These are phyloP conservation scores for Fusarium multiceps DNA, from an alignment of 2,329 filamentous ascomycete species.

Conservation along the genomic window DNA sequence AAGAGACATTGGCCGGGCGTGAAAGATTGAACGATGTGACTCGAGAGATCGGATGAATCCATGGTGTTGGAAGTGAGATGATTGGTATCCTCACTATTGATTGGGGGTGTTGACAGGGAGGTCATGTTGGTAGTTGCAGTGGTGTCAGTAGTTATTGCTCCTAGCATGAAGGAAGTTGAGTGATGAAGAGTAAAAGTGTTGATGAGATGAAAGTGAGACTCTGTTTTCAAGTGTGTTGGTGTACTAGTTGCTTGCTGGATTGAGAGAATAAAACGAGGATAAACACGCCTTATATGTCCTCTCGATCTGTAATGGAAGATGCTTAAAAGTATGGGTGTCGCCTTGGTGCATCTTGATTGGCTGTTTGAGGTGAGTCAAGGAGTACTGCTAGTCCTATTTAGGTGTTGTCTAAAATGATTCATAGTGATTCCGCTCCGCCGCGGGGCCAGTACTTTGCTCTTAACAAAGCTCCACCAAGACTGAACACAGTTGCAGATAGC, in stretches of 20 bases:
- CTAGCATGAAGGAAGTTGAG: conserved; percentile 3
- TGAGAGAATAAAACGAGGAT: not conserved
- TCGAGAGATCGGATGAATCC: not conserved
- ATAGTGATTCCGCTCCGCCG: conserved; percentile 7
- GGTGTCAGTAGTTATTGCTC: conserved; percentile 1
- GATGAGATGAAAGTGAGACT: accelerated
- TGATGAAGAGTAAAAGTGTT: too few species aligned
- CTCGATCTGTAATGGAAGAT: accelerated
- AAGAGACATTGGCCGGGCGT: conserved; percentile 1
- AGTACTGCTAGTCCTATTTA: not conserved
- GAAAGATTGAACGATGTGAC: not conserved
- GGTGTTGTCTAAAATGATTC: conserved; percentile 8
- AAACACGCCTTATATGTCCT: not conserved
- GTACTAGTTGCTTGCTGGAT: not conserved
- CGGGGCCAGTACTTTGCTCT: accelerated
- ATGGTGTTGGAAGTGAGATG: not conserved
- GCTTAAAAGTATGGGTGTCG: not conserved
- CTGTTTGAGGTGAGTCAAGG: not conserved
- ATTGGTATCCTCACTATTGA: not conserved
- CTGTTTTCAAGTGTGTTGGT: accelerated
- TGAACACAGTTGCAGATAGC: accelerated
- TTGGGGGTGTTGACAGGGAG: too few species aligned
- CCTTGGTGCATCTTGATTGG: not conserved
- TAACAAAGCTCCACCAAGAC: accelerated
- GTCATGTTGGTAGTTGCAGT: not conserved